Evolutionary conservation across 73 alveolate species (phyloP).

Genomic region (Paramecium bursaria): DNA sequence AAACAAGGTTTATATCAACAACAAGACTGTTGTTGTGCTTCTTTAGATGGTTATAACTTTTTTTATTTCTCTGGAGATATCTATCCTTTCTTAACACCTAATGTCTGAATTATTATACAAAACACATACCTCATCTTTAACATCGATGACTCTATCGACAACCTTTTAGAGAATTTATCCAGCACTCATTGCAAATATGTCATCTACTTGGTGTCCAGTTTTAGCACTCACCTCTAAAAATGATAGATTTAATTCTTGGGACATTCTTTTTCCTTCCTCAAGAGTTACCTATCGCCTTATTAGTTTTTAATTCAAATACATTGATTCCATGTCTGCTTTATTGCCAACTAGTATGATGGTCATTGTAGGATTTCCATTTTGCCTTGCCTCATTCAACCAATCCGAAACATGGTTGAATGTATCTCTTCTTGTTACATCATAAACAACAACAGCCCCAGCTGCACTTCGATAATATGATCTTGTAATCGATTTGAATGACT

Average conservation of each 20-base stretch:
- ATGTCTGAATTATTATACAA: not conserved
- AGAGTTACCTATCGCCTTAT: conserved; percentile 72
- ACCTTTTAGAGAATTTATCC: not conserved
- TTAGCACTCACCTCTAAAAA: conserved; percentile 91
- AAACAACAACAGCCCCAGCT: conserved; percentile 76
- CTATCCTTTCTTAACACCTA: conserved; percentile 43
- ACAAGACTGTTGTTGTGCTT: too few relatives aligned
- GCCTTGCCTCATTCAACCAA: conserved; percentile 75
- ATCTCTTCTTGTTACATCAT: conserved; percentile 73
- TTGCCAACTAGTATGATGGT: conserved; percentile 73
- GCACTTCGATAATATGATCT: conserved; percentile 73
- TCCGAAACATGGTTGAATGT: conserved; percentile 70
- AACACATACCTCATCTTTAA: conserved; percentile 24
- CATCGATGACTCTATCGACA: not conserved
- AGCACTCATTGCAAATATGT: conserved; percentile 19
- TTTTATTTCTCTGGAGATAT: too few relatives aligned
- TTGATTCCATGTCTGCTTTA: conserved; percentile 66
- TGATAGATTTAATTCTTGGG: conserved; percentile 76
- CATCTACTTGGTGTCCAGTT: conserved; percentile 75
- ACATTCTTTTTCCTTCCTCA: conserved; percentile 81
- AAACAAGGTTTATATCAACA: too few relatives aligned
- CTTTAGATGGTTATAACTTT: too few relatives aligned
- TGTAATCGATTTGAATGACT: conserved; percentile 68
- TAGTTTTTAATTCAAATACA: not conserved
- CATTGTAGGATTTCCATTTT: conserved; percentile 73